Evolutionary conservation across 139 green algal genomes (phyloP).

Genomic region (Chlamydomonas schloesseri): DNA sequence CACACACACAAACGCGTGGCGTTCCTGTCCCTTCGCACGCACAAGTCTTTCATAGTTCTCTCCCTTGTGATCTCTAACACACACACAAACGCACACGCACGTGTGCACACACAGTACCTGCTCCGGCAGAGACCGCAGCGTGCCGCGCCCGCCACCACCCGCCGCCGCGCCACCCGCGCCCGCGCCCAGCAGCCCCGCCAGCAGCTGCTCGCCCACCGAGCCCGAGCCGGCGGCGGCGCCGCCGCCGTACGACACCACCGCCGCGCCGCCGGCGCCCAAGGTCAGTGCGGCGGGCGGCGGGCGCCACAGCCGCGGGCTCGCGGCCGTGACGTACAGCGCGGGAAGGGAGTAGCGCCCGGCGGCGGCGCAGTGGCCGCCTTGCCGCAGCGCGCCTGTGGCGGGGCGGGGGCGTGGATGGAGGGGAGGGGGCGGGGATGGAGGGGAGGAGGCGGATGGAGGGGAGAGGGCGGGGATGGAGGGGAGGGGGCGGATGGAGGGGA

Average conservation of each 20-base stretch:
- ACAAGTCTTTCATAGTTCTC: too few relatives aligned
- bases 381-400: background rate
- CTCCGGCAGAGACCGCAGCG: background rate
- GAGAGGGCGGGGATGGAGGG: too few relatives aligned
- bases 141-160: background rate
- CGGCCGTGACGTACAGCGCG: slow-evolving; percentile 9
- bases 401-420: background rate
- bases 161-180: background rate
- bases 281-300: background rate
- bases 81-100: too few relatives aligned
- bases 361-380: background rate
- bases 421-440: too few relatives aligned
- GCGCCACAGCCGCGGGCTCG: slow-evolving; percentile 13
- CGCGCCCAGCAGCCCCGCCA: slow-evolving; percentile 6
- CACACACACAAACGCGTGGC: too few relatives aligned
- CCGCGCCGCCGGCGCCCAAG: background rate
- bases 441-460: too few relatives aligned
- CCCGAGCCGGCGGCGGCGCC: background rate
- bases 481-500: too few relatives aligned
- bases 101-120: too few relatives aligned
- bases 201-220: background rate
- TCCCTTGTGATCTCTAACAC: too few relatives aligned
- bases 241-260: background rate
- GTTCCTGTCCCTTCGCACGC: too few relatives aligned
- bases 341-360: slow-evolving; percentile 20